phyloP scores from a whole-genome alignment of 2,329 filamentous ascomycete genomes.

The Xylaria sp. region DNA sequence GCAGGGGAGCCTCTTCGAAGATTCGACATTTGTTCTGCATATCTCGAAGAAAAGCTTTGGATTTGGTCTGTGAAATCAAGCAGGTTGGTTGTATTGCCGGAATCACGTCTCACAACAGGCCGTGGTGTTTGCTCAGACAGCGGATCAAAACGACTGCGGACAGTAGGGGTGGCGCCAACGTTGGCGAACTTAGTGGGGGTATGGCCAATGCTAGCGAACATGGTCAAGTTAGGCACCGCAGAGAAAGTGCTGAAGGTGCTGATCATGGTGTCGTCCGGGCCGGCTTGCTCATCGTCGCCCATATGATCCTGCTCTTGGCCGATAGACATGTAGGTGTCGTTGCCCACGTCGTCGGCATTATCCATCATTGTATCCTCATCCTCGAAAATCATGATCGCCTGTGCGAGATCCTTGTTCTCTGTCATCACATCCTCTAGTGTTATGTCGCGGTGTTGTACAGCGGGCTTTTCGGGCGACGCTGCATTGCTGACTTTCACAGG shows the following conservation, averaged over 20 bases:
- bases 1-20: constrained; percentile 53
- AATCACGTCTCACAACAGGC: constrained; percentile 47
- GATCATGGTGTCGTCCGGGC: constrained; percentile 73
- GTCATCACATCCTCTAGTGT: constrained; percentile 59
- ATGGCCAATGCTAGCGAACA: constrained; percentile 75
- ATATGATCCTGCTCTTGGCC: constrained; percentile 37
- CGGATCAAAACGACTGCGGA: constrained; percentile 45
- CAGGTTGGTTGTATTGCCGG: constrained; percentile 72
- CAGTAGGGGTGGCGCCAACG: constrained; percentile 45
- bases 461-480: constrained; percentile 25
- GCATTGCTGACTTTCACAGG: constrained; percentile 59
- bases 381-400: constrained; percentile 67
- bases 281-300: constrained; percentile 48
- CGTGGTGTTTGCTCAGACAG: constrained; percentile 46
- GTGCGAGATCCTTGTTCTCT: constrained; percentile 61
- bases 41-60: constrained; percentile 36
- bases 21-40: constrained; percentile 48
- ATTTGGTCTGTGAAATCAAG: constrained; percentile 87
- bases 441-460: constrained; percentile 43
- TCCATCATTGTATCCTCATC: constrained; percentile 49
- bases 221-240: constrained; percentile 84
- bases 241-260: constrained; percentile 91
- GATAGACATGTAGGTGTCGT: constrained; percentile 40
- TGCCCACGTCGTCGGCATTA: constrained; percentile 38
- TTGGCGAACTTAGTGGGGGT: constrained; percentile 61